Percentiles rank a stretch among this genome's conserved stretches.
These are phyloP conservation scores for Leishmania tropica DNA, from an alignment of 208 protist species.

Conservation along the genomic window DNA sequence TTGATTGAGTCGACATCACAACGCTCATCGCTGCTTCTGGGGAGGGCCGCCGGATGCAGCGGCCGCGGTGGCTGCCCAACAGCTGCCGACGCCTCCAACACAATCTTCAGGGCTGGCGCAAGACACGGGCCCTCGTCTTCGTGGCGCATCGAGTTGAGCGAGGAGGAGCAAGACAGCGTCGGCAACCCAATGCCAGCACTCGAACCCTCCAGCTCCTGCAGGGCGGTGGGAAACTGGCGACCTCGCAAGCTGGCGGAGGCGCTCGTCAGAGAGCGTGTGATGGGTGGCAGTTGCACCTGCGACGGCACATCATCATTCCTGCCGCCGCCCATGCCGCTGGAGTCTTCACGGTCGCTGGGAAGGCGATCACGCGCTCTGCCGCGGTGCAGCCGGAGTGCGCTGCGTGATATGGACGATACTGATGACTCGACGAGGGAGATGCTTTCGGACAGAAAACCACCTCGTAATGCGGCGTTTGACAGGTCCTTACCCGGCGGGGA, in stretches of 20 bases:
- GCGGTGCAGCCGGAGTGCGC: neutral
- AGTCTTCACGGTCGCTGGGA: neutral
- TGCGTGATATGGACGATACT: neutral
- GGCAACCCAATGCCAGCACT: neutral
- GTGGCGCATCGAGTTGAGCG: slow-evolving; percentile 19
- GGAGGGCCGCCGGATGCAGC: neutral
- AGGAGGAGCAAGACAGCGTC: slow-evolving; percentile 11
- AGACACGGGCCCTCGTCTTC: slow-evolving; percentile 15
- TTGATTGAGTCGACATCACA: neutral
- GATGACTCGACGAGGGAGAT: neutral
- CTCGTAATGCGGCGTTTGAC: neutral
- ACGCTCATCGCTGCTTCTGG: neutral
- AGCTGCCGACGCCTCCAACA: neutral
- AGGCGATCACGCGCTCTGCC: neutral
- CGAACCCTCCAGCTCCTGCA: neutral
- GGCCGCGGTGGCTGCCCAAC: slow-evolving; percentile 12
- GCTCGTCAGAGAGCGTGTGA: slow-evolving; percentile 1
- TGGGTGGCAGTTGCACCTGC: slow-evolving; percentile 9
- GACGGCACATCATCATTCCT: neutral
- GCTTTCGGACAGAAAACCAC: neutral
- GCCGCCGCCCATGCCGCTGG: neutral
- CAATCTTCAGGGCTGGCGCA: neutral
- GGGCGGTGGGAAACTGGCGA: neutral
- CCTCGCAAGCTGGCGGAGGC: neutral
- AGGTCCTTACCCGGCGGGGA: neutral